Evolutionary conservation across 805 yeast genomes (phyloP).

Genomic region (Ogataea siamensis): DNA sequence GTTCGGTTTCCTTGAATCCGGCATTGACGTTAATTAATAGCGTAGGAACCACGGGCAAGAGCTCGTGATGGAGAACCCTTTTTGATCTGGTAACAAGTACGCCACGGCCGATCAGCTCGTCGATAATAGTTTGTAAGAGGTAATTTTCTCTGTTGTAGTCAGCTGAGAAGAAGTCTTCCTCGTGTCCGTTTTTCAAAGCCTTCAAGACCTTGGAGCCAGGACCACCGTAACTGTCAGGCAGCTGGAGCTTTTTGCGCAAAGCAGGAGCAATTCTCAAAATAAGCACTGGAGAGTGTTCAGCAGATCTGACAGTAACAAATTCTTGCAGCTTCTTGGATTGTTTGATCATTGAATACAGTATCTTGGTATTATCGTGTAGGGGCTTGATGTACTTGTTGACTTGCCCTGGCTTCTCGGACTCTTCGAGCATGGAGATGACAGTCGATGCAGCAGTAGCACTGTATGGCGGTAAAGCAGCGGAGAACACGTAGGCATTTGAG

Average conservation of each 20-base stretch:
- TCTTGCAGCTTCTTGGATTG: slow-evolving; percentile 36
- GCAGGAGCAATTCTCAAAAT: slow-evolving; percentile 59
- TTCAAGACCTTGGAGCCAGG: slow-evolving; percentile 38
- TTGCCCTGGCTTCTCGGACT: slow-evolving; percentile 34
- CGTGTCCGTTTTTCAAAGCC: slow-evolving; percentile 45
- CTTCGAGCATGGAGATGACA: slow-evolving; percentile 46
- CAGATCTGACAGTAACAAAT: slow-evolving; percentile 53
- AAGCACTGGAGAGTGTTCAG: slow-evolving; percentile 60
- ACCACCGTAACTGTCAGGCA: slow-evolving; percentile 53
- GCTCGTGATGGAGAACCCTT: slow-evolving; percentile 72
- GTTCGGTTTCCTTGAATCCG: slow-evolving; percentile 44
- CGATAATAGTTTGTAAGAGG: slow-evolving; percentile 66
- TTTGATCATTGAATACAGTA: slow-evolving; percentile 41
- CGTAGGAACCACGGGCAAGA: slow-evolving; percentile 65
- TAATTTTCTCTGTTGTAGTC: slow-evolving; percentile 52
- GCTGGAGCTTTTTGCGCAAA: slow-evolving; percentile 41
- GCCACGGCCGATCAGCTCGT: slow-evolving; percentile 48
- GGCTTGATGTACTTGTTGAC: slow-evolving; percentile 36
- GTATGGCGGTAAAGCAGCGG: slow-evolving; percentile 93
- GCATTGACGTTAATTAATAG: slow-evolving; percentile 51
- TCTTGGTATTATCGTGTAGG: slow-evolving; percentile 41
- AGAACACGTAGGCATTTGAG: slow-evolving; percentile 85
- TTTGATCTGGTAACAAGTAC: slow-evolving; percentile 54
- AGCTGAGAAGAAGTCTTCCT: slow-evolving; percentile 40
- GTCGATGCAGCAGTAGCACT: slow-evolving; percentile 64